phyloP scores from a whole-genome alignment of 2,329 filamentous ascomycete genomes.

The Phaeosphaeriaceae sp. region DNA sequence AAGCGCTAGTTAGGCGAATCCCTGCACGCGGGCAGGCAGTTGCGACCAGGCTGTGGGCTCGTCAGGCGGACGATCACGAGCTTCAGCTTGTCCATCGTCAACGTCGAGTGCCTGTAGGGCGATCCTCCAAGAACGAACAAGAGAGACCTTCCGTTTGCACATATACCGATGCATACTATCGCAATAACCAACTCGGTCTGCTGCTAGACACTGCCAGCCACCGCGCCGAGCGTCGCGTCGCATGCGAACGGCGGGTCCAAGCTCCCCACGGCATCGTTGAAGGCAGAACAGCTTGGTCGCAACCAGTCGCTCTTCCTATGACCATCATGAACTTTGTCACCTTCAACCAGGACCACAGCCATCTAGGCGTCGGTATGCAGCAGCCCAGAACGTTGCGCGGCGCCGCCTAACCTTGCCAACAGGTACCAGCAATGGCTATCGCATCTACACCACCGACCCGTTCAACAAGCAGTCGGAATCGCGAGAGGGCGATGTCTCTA shows the following conservation, averaged over 20 bases:
- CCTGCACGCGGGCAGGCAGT: slow-evolving; percentile 15
- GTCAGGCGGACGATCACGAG: slow-evolving; percentile 13
- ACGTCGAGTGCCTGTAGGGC: not conserved
- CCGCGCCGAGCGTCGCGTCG: not conserved
- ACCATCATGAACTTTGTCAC: slow-evolving; percentile 91
- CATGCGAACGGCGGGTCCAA: slow-evolving; percentile 26
- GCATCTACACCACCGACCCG: slow-evolving; percentile 95
- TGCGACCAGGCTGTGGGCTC: slow-evolving; percentile 4
- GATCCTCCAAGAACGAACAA: too few species aligned
- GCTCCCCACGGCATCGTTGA: slow-evolving; percentile 20
- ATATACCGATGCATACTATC: not conserved
- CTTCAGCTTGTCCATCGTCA: slow-evolving; percentile 1
- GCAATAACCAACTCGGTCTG: not conserved
- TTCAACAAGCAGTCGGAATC: slow-evolving; percentile 95
- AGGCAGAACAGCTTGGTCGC: slow-evolving; percentile 10
- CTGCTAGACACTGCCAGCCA: not conserved
- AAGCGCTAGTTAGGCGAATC: slow-evolving; percentile 24
- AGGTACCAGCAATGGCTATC: slow-evolving; percentile 94
- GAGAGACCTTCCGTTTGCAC: not conserved
- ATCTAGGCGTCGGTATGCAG: slow-evolving; percentile 85
- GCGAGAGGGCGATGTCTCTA: slow-evolving; percentile 91
- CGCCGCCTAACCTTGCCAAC: slow-evolving; percentile 15
- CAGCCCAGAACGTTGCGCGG: not conserved
- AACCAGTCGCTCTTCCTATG: slow-evolving; percentile 15
- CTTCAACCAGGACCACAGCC: slow-evolving; percentile 99